phyloP scores from a whole-genome alignment of 2,329 filamentous ascomycete genomes.

The Clarireedia monteithiana region DNA sequence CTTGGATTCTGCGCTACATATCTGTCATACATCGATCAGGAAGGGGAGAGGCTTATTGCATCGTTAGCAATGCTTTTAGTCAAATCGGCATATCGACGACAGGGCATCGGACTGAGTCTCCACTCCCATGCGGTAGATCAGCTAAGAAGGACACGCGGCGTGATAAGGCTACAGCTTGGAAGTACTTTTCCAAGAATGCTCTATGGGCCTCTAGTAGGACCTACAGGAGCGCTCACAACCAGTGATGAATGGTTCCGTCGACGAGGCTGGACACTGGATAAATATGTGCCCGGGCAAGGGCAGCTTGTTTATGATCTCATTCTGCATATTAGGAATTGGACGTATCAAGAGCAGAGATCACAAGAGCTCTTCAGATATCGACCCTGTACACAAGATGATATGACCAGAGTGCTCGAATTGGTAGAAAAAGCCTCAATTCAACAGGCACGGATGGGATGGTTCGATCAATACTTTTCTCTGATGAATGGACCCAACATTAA shows the following conservation, averaged over 20 bases:
- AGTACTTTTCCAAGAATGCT: slow-evolving; percentile 51
- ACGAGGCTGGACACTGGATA: slow-evolving; percentile 45
- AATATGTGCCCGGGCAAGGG: slow-evolving; percentile 38
- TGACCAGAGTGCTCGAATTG: slow-evolving; percentile 40
- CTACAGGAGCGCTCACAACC: slow-evolving; percentile 27
- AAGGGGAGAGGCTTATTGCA: slow-evolving; percentile 44
- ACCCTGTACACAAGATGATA: slow-evolving; percentile 32
- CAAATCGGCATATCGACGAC: slow-evolving; percentile 37
- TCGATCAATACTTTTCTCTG: slow-evolving; percentile 49
- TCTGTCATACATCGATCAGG: slow-evolving; percentile 47
- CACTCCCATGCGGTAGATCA: slow-evolving; percentile 43
- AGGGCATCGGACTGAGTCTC: slow-evolving; percentile 45
- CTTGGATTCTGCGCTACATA: slow-evolving; percentile 55
- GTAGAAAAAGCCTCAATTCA: slow-evolving; percentile 40
- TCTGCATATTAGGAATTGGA: slow-evolving; percentile 42
- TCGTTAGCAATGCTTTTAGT: slow-evolving; percentile 49
- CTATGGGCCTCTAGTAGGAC: slow-evolving; percentile 39
- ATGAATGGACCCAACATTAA: slow-evolving; percentile 39
- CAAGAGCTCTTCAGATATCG: slow-evolving; percentile 34
- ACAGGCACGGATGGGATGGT: slow-evolving; percentile 47
- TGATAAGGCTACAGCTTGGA: slow-evolving; percentile 48
- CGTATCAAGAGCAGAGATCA: slow-evolving; percentile 30
- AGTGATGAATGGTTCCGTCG: slow-evolving; percentile 44
- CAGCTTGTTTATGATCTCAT: slow-evolving; percentile 47
- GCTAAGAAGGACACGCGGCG: slow-evolving; percentile 42